Evolutionary conservation across 768 basidiomycete genomes (phyloP), one percentile per base, ranked within the genome.

Genomic region (Amanita phalloides): DNA sequence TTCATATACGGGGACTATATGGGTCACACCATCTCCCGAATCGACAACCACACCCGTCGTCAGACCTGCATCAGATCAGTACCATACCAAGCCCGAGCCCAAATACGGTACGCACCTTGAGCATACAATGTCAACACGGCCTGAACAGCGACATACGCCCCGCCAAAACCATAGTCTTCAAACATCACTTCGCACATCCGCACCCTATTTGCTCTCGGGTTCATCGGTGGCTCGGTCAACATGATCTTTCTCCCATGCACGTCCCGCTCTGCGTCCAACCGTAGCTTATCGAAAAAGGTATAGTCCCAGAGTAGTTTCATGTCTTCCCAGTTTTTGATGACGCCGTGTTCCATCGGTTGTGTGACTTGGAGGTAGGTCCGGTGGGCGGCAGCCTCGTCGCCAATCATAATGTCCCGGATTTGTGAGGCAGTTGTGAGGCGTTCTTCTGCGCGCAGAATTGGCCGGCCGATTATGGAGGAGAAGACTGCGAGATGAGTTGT

Each of bases 221-320:
- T 98, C 96, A 98, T 98, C 26, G 96, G 96, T 13, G 96, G 96
- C 67, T 99, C 96, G 0, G 96, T 99, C 60, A 99, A 76, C 55
- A 99, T 68, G 36, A 99, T 78, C 70, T 97, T 99, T 55, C 80
- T 75, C 0, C 91, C 96, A 23, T 74, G 72, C 43, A 51, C 32
- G 23, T 51, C 50, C 11, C 43, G 25, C 43, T 25, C 42, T 39
- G 94, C 84, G 61, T 97, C 85, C 56, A 97, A 75, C 62, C 82
- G 78, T 58, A 99, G 79, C 71, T 98, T 98, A 73, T 96, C 92
- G 59, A 90, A 73, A 65, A 99, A 99, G 0, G 96, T 99, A 68
- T 97, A 98, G 66, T 99, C 84, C 96, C 96, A 99, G 14, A 98
- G 76, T 61, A 91, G 80, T 63, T 86, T 86, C 96, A 98, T 99